A percentile compares a stretch with the other conserved stretches of the same genome.
phyloP scores from a whole-genome alignment of 805 yeast genomes.

The Saturnispora hagleri region DNA sequence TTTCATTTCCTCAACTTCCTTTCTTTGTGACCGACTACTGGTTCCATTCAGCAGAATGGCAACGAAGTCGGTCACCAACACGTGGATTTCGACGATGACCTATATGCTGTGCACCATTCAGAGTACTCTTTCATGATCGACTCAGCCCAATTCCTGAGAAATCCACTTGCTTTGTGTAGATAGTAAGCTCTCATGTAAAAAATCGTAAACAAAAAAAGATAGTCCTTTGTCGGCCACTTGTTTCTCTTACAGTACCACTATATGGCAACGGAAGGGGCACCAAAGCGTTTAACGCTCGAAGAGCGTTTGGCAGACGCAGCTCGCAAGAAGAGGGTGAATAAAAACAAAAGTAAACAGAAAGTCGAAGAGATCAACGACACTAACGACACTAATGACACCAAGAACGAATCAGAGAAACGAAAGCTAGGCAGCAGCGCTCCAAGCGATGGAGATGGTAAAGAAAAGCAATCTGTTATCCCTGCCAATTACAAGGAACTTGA shows the following conservation, averaged over 20 bases:
- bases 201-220: background rate
- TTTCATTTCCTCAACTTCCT: background rate
- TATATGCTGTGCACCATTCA: constrained; percentile 11
- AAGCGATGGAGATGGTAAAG: background rate
- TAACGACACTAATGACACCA: background rate
- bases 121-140: constrained; percentile 11
- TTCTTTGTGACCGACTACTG: background rate
- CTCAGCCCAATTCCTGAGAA: constrained; percentile 10
- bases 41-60: background rate
- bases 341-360: background rate
- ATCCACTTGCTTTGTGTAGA: background rate
- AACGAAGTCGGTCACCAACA: background rate
- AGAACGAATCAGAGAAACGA: background rate
- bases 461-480: background rate
- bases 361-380: constrained; percentile 4
- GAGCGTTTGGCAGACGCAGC: constrained; percentile 84
- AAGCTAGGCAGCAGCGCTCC: background rate
- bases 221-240: background rate
- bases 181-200: background rate
- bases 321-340: constrained; percentile 18
- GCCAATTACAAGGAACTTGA: background rate
- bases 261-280: background rate
- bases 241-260: background rate
- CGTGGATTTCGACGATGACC: constrained; percentile 8
- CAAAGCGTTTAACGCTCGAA: constrained; percentile 64